Conservation (phyloP, 1,284 basidiomycete genomes). For the Rhodotorula mucilaginosa region DNA sequence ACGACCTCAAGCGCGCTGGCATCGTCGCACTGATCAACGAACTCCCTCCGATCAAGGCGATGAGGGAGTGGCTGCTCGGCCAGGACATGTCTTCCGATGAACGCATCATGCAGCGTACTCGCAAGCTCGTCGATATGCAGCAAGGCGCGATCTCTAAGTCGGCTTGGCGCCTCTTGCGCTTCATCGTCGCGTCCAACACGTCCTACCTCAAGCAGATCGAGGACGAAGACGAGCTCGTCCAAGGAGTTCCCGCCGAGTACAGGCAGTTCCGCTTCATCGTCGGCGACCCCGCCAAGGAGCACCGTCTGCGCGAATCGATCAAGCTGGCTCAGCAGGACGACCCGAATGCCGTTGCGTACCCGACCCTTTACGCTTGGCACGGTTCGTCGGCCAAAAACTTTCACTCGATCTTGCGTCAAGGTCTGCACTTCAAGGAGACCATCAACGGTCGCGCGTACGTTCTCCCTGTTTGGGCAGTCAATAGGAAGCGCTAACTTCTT, state of each 20-base stretch:
- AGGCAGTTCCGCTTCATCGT: slow-evolving; percentile 40
- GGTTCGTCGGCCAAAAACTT: slow-evolving; percentile 24
- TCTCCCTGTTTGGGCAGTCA: too few species aligned
- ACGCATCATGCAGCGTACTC: slow-evolving; percentile 20
- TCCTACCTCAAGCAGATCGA: slow-evolving; percentile 39
- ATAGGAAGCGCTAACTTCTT: too few species aligned
- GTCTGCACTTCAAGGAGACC: slow-evolving; percentile 37
- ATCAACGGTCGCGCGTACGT: slow-evolving; percentile 29
- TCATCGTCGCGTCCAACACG: slow-evolving; percentile 42
- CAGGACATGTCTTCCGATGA: slow-evolving; percentile 33
- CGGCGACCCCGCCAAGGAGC: slow-evolving; percentile 39
- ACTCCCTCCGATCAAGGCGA: slow-evolving; percentile 35
- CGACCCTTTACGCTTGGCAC: slow-evolving; percentile 37
- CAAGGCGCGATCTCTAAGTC: slow-evolving; percentile 22
- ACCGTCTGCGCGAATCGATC: slow-evolving; percentile 27
- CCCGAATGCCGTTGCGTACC: slow-evolving; percentile 25
- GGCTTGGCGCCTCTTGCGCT: slow-evolving; percentile 38
- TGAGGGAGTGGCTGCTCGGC: slow-evolving; percentile 36
- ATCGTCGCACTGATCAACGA: slow-evolving; percentile 31
- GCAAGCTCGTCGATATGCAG: slow-evolving; percentile 39
- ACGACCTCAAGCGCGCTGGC: slow-evolving; percentile 6
- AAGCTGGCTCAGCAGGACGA: slow-evolving; percentile 22
- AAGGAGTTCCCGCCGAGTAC: slow-evolving; percentile 33
- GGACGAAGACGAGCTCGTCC: slow-evolving; percentile 38
- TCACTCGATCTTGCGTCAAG: slow-evolving; percentile 38